phyloP scores from a whole-genome alignment of 2,329 filamentous ascomycete species.

The Laburnicola sp. region DNA sequence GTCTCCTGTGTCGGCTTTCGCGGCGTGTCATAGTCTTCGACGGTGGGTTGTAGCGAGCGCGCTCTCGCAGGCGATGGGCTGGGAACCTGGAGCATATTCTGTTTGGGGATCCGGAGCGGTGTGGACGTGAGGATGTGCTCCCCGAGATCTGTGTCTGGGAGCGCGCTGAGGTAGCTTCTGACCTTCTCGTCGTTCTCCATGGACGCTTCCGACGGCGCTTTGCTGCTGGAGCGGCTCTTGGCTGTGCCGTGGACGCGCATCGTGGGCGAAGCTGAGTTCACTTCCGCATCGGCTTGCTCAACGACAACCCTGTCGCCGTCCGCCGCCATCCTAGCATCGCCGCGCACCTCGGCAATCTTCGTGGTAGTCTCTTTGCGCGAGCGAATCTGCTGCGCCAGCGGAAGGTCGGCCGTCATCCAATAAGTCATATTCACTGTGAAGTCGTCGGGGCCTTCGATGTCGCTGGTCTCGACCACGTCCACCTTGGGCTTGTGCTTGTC shows the following conservation, averaged over 20 bases:
- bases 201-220: slow-evolving; percentile 33
- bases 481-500: slow-evolving; percentile 32
- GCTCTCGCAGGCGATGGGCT: slow-evolving; percentile 30
- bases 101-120: slow-evolving; percentile 28
- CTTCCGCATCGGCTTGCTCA: slow-evolving; percentile 15
- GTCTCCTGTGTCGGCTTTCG: slow-evolving; percentile 42
- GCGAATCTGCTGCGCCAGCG: slow-evolving; percentile 30
- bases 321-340: slow-evolving; percentile 21
- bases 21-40: slow-evolving; percentile 44
- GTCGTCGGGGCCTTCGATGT: slow-evolving; percentile 48
- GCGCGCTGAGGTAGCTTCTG: slow-evolving; percentile 43
- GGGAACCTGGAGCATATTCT: slow-evolving; percentile 34
- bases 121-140: slow-evolving; percentile 32
- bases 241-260: slow-evolving; percentile 29
- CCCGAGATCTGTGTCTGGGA: slow-evolving; percentile 39
- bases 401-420: slow-evolving; percentile 46
- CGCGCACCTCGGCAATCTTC: slow-evolving; percentile 19
- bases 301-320: slow-evolving; percentile 22
- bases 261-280: slow-evolving; percentile 23
- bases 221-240: slow-evolving; percentile 26
- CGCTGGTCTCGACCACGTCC: slow-evolving; percentile 45
- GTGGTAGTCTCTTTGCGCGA: slow-evolving; percentile 37
- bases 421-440: slow-evolving; percentile 51
- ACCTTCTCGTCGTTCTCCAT: slow-evolving; percentile 46
- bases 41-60: slow-evolving; percentile 40